Conservation (phyloP, 2,329 filamentous ascomycete genomes). For the Penicillium sp. region DNA sequence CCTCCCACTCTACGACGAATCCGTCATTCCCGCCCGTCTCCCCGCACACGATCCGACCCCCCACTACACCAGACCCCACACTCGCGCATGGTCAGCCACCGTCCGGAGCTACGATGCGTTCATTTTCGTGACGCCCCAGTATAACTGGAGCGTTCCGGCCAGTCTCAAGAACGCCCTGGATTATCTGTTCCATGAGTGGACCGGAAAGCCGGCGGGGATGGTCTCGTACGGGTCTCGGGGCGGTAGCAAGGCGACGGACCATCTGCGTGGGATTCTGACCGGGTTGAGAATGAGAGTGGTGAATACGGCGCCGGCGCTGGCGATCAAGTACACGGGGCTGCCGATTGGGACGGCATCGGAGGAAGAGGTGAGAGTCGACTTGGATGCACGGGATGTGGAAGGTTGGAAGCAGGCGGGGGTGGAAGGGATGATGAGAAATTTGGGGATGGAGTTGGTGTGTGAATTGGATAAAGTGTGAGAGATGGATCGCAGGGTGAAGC, state of each 20-base stretch:
- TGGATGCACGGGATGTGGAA: slow-evolving; percentile 17
- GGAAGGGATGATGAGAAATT: slow-evolving; percentile 21
- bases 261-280: slow-evolving; percentile 30
- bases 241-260: slow-evolving; percentile 33
- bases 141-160: slow-evolving; percentile 52
- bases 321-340: slow-evolving; percentile 23
- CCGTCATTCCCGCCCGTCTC: slow-evolving; percentile 33
- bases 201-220: slow-evolving; percentile 48
- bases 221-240: slow-evolving; percentile 50
- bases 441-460: slow-evolving; percentile 23
- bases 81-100: slow-evolving; percentile 33
- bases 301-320: slow-evolving; percentile 24
- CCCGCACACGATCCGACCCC: slow-evolving; percentile 19
- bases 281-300: slow-evolving; percentile 33
- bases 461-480: slow-evolving; percentile 15
- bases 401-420: slow-evolving; percentile 19
- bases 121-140: slow-evolving; percentile 43
- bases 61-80: slow-evolving; percentile 34
- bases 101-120: slow-evolving; percentile 34
- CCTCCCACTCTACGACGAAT: slow-evolving; percentile 37
- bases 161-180: slow-evolving; percentile 58
- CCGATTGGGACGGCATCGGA: slow-evolving; percentile 18
- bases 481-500: no score
- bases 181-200: slow-evolving; percentile 55
- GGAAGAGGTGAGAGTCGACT: slow-evolving; percentile 16